Percentiles rank a stretch among this genome's conserved stretches.
phyloP scores from a whole-genome alignment of 2,329 filamentous ascomycete genomes.

The Curvularia eragrostidis region DNA sequence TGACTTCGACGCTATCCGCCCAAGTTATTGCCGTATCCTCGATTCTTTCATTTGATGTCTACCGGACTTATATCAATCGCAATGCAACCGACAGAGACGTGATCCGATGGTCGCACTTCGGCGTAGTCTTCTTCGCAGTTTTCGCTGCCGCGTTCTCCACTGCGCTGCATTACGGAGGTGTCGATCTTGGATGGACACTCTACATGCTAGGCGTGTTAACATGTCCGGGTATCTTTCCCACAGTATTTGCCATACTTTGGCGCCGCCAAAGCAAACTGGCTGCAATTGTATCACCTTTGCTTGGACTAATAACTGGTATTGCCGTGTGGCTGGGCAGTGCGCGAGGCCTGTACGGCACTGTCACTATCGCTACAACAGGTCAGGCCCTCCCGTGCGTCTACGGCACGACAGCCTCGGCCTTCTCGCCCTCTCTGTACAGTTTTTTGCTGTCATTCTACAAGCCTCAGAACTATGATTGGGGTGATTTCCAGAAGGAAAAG shows the following conservation, averaged over 20 bases:
- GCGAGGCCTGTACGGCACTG: too few species aligned
- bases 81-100: constrained; percentile 74
- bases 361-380: too few species aligned
- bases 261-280: constrained; percentile 67
- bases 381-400: too few species aligned
- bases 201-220: constrained; percentile 90
- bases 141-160: constrained; percentile 81
- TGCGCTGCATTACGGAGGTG: constrained; percentile 67
- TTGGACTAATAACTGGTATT: too few species aligned
- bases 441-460: constrained; percentile 55
- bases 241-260: constrained; percentile 82
- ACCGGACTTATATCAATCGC: constrained; percentile 80
- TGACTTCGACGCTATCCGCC: constrained; percentile 81
- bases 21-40: constrained; percentile 87
- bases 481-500: constrained; percentile 77
- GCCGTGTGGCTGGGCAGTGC: too few species aligned
- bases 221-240: constrained; percentile 81
- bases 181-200: constrained; percentile 81
- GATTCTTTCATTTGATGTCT: constrained; percentile 88
- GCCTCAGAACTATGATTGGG: constrained; percentile 85
- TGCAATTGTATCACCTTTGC: too few species aligned
- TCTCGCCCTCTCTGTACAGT: constrained; percentile 29
- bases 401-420: constrained; percentile 74
- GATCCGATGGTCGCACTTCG: constrained; percentile 79
- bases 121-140: constrained; percentile 75